These are phyloP conservation scores for Epichloe sylvatica DNA, from an alignment of 2,329 filamentous ascomycete genomes.

Conservation along the genomic window DNA sequence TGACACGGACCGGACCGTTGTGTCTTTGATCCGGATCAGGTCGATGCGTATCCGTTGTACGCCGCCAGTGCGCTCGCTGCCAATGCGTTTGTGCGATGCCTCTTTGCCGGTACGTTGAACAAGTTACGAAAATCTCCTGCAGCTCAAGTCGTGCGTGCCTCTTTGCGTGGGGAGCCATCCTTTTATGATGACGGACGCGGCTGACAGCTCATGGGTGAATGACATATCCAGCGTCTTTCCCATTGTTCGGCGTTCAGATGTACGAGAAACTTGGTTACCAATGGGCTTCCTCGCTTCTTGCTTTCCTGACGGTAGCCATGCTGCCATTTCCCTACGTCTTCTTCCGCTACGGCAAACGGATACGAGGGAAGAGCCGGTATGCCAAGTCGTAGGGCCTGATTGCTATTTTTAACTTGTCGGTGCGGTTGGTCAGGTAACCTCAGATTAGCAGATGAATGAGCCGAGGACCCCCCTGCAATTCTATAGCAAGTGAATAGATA, in stretches of 20 bases:
- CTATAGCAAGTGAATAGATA: neutral
- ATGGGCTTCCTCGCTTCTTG: conserved; percentile 52
- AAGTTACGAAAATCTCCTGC: conserved; percentile 1
- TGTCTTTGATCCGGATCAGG: conserved; percentile 21
- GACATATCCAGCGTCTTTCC: conserved; percentile 47
- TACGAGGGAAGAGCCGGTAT: conserved; percentile 41
- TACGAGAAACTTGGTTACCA: conserved; percentile 55
- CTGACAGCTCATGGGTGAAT: conserved; percentile 5
- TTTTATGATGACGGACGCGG: neutral
- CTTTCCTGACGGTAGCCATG: conserved; percentile 47
- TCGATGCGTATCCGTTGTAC: conserved; percentile 64
- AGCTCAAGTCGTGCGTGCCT: neutral
- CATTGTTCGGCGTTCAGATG: conserved; percentile 61
- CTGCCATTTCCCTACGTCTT: conserved; percentile 51
- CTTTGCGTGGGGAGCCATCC: neutral
- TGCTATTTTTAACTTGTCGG: neutral
- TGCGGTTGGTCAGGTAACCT: no score
- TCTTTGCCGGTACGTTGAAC: conserved; percentile 48
- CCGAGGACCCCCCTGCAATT: neutral
- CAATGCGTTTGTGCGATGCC: conserved; percentile 65
- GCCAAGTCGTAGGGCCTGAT: conserved; percentile 20
- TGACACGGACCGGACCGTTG: neutral
- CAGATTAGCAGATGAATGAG: neutral
- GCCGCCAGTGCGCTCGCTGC: conserved; percentile 69
- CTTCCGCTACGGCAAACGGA: conserved; percentile 44